Evolutionary conservation across 169 alveolate species (phyloP).

Genomic region (Blepharisma undulans): DNA sequence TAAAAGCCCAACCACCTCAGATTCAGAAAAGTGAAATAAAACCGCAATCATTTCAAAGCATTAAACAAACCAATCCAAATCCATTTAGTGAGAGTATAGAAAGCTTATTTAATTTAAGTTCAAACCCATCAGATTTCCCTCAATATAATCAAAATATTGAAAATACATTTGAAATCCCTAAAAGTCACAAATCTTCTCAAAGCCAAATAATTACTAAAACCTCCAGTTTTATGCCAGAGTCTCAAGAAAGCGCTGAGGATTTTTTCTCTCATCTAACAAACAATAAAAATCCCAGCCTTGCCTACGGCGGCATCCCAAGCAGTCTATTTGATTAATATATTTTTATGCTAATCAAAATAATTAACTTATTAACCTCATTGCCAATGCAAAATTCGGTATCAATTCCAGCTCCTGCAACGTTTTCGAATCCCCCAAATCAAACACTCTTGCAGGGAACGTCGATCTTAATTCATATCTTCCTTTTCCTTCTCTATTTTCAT

Average conservation of each 20-base stretch:
- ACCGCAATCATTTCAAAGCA: background rate
- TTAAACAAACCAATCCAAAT: background rate
- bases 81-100: background rate
- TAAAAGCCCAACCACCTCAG: background rate
- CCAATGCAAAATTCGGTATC: conserved; percentile 57
- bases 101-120: background rate
- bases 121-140: background rate
- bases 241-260: background rate
- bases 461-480: conserved; percentile 40
- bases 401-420: conserved; percentile 49
- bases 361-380: background rate
- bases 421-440: conserved; percentile 36
- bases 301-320: background rate
- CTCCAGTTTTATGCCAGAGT: background rate
- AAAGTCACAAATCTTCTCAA: background rate
- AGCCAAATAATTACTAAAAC: background rate
- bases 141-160: background rate
- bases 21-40: background rate
- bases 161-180: background rate
- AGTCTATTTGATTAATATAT: background rate
- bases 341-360: background rate
- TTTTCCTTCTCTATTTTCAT: conserved; percentile 25
- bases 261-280: background rate
- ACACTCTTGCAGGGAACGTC: conserved; percentile 59
- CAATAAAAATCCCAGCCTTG: background rate